phyloP scores from a whole-genome alignment of 495 filamentous ascomycete species.

The Lasiosphaeriaceae sp. region DNA sequence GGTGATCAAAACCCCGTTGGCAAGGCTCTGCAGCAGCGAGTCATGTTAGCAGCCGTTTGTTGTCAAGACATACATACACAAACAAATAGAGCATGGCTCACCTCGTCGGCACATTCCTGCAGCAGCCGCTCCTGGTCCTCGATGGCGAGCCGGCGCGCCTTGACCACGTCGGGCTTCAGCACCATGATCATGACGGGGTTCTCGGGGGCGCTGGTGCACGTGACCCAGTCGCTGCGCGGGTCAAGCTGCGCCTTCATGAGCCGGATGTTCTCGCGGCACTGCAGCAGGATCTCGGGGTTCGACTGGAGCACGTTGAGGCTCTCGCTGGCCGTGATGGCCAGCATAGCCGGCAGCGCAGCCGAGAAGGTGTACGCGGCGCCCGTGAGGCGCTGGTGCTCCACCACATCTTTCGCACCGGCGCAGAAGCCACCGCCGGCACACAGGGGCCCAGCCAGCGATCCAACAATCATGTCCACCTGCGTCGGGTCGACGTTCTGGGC shows the following conservation, averaged over 20 bases:
- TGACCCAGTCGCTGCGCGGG: slow-evolving; percentile 87
- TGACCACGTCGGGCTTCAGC: slow-evolving; percentile 79
- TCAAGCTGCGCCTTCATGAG: slow-evolving; percentile 83
- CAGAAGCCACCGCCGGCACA: slow-evolving; percentile 96
- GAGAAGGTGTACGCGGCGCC: slow-evolving; percentile 91
- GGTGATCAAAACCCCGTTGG: slow-evolving; percentile 84
- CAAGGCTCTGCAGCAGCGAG: slow-evolving; percentile 52
- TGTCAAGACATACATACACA: not conserved
- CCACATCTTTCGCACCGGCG: slow-evolving; percentile 80
- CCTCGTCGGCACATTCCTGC: slow-evolving; percentile 92
- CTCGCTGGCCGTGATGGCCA: slow-evolving; percentile 91
- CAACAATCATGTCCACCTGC: slow-evolving; percentile 92
- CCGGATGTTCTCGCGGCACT: slow-evolving; percentile 76
- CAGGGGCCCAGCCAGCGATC: slow-evolving; percentile 83
- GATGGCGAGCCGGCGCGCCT: slow-evolving; percentile 59
- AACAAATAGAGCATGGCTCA: slow-evolving; percentile 41
- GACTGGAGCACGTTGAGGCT: slow-evolving; percentile 79
- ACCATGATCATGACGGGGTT: slow-evolving; percentile 83
- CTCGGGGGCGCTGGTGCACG: slow-evolving; percentile 73
- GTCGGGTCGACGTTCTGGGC: slow-evolving; percentile 90
- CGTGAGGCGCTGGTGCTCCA: slow-evolving; percentile 91
- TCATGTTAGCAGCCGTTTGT: not conserved
- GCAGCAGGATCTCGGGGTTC: slow-evolving; percentile 69
- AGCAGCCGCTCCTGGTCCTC: slow-evolving; percentile 82
- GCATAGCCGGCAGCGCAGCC: slow-evolving; percentile 86